These are phyloP conservation scores for Eimeria falciformis DNA, from an alignment of 169 alveolate species.

Conservation along the genomic window DNA sequence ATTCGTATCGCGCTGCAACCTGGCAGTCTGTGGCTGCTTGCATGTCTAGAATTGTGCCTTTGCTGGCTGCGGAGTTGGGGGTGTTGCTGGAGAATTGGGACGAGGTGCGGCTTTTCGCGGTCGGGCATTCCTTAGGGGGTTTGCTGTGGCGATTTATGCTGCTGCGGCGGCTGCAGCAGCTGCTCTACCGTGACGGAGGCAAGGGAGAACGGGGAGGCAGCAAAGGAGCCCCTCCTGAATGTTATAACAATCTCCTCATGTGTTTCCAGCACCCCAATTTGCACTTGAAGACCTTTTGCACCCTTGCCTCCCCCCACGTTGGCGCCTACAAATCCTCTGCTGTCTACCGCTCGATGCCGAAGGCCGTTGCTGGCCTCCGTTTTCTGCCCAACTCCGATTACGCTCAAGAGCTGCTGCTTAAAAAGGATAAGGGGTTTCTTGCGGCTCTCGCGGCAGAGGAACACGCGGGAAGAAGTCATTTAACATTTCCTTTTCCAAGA, in stretches of 20 bases:
- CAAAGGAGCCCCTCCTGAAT: not conserved
- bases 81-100: not conserved
- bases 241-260: not conserved
- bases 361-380: not conserved
- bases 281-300: not conserved
- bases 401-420: slow-evolving; percentile 17
- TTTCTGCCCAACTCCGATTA: not conserved
- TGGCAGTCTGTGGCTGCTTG: not conserved
- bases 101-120: not conserved
- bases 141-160: slow-evolving; percentile 16
- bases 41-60: not conserved
- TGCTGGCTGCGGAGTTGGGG: not conserved
- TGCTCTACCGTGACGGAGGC: not conserved
- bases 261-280: not conserved
- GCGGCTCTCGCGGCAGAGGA: not conserved
- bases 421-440: not conserved
- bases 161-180: slow-evolving; percentile 2
- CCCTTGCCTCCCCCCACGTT: slow-evolving; percentile 39
- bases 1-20: slow-evolving; percentile 12
- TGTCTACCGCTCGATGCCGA: not conserved
- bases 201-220: not conserved
- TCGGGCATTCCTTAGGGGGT: slow-evolving; percentile 48
- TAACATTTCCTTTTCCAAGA: not conserved
- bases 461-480: not conserved
- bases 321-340: slow-evolving; percentile 32